These are phyloP conservation scores for Bryopsis sp. DNA, from an alignment of 139 green algal species.

Conservation along the genomic window DNA sequence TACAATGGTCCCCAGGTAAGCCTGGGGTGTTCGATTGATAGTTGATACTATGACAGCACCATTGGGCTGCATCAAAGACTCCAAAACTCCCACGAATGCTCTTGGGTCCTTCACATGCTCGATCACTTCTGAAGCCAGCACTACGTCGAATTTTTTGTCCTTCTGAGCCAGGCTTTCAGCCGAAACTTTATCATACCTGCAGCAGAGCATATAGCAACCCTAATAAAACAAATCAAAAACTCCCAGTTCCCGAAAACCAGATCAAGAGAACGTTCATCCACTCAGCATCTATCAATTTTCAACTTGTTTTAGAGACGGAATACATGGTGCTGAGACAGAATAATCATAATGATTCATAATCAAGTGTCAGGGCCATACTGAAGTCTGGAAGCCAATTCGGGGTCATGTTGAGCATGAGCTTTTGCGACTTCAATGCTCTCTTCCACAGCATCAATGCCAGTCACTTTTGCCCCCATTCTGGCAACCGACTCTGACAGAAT, in stretches of 20 bases:
- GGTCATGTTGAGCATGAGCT: constrained; percentile 27
- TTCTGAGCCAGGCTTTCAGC: constrained; percentile 30
- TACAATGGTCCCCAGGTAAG: background rate
- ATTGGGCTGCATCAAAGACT: constrained; percentile 10
- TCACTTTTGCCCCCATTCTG: constrained; percentile 56
- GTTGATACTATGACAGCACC: constrained; percentile 2
- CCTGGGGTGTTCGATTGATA: background rate
- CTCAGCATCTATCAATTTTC: background rate
- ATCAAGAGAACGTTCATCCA: background rate
- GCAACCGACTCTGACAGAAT: constrained; percentile 73
- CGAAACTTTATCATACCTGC: constrained; percentile 21
- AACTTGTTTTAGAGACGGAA: background rate
- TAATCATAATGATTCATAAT: constrained; percentile 7
- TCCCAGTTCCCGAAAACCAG: background rate
- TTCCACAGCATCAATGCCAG: constrained; percentile 42
- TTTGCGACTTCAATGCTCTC: constrained; percentile 28
- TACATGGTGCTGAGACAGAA: background rate
- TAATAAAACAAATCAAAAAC: background rate
- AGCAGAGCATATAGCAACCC: background rate
- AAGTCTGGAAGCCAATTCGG: constrained; percentile 20
- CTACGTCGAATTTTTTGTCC: constrained; percentile 37
- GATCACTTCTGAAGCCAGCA: constrained; percentile 61
- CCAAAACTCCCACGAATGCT: no score
- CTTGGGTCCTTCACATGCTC: constrained; percentile 48
- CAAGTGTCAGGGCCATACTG: background rate